Conservation (phyloP, 2,329 filamentous ascomycete genomes). For the Stenocarpella maydis region DNA sequence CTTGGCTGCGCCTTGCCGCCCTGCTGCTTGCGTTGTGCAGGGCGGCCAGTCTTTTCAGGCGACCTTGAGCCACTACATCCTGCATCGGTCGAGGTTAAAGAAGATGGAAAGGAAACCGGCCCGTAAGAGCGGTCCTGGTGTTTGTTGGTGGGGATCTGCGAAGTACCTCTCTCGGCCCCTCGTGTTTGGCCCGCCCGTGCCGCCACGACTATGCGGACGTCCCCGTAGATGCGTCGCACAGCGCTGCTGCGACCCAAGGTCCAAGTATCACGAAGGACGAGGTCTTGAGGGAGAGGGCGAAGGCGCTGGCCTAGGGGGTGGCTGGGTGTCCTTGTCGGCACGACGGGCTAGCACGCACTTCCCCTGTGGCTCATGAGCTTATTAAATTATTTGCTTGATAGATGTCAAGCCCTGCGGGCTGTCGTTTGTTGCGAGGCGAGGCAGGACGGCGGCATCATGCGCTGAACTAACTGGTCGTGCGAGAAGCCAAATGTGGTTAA, state of each 20-base stretch:
- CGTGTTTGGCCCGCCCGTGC: background rate
- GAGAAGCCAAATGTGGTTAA: background rate
- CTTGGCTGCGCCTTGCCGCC: slow-evolving; percentile 4
- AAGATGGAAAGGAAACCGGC: background rate
- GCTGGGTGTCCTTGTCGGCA: slow-evolving; percentile 3
- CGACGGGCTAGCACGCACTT: background rate
- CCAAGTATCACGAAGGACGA: slow-evolving; percentile 7
- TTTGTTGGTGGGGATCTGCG: background rate
- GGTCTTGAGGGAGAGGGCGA: background rate
- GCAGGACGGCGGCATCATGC: background rate
- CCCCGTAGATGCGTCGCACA: background rate
- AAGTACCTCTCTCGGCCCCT: background rate
- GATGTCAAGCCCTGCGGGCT: background rate
- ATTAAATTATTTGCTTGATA: slow-evolving; percentile 11
- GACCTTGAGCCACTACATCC: too few species aligned
- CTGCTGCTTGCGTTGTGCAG: background rate
- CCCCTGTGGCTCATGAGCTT: background rate
- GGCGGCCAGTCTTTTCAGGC: background rate
- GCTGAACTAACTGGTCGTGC: background rate
- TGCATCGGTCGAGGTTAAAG: too few species aligned
- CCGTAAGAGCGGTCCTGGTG: background rate
- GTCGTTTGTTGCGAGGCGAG: background rate
- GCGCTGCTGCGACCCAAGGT: slow-evolving; percentile 9
- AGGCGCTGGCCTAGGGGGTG: background rate
- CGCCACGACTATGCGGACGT: background rate